Percentiles rank a stretch among this genome's conserved stretches.
These are phyloP conservation scores for Colletotrichum truncatum DNA, from an alignment of 2,329 filamentous ascomycete species.

Conservation along the genomic window DNA sequence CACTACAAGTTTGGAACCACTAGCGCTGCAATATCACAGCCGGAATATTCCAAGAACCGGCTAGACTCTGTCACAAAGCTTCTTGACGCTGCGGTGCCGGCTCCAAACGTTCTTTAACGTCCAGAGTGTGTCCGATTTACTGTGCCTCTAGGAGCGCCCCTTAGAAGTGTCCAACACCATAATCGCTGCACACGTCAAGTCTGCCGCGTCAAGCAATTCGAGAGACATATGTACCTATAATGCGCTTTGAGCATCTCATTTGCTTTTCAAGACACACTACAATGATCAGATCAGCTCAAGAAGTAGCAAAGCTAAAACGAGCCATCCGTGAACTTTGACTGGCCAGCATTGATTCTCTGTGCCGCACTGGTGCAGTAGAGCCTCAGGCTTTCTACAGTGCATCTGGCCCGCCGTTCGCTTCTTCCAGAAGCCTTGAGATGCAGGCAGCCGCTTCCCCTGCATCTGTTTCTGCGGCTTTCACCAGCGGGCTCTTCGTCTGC, in stretches of 20 bases:
- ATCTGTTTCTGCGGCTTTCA: not conserved
- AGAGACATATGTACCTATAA: not conserved
- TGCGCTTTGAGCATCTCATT: not conserved
- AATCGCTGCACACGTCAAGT: slow-evolving; percentile 6
- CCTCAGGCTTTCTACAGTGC: no score
- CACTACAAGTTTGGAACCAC: not conserved
- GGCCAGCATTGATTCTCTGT: not conserved
- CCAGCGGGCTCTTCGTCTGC: not conserved
- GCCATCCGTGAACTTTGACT: not conserved
- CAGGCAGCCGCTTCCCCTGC: not conserved
- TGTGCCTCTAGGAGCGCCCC: not conserved
- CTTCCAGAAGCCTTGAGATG: not conserved
- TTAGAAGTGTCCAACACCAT: not conserved
- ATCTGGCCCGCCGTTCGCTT: no score
- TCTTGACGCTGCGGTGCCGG: slow-evolving; percentile 13
- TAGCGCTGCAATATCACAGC: slow-evolving; percentile 8
- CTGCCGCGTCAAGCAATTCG: not conserved
- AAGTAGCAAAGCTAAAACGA: not conserved
- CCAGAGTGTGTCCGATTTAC: not conserved
- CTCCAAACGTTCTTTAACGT: not conserved
- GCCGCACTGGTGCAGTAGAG: slow-evolving; percentile 9
- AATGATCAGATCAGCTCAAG: not conserved
- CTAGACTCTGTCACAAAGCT: not conserved
- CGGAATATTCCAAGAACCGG: slow-evolving; percentile 2
- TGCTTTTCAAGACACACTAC: not conserved